Conservation (phyloP, 495 filamentous ascomycete genomes). For the Polyplosphaeria fusca region DNA sequence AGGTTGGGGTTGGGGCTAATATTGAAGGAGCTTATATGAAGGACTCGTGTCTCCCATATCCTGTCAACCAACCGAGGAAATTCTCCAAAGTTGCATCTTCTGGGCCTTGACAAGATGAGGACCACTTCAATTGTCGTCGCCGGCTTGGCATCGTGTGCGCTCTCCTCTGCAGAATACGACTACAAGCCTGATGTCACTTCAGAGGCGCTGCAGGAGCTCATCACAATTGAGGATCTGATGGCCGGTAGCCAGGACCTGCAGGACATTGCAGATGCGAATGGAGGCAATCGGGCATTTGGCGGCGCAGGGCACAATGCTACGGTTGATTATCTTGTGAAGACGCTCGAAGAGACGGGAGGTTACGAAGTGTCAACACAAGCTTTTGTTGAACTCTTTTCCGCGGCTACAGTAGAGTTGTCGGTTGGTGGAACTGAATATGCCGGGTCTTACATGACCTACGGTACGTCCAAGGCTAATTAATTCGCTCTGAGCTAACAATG, state of each 20-base stretch:
- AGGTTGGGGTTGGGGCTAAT: background rate
- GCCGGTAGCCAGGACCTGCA: constrained; percentile 44
- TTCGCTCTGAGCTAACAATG: no score
- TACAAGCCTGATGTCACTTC: constrained; percentile 11
- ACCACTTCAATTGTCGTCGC: constrained; percentile 10
- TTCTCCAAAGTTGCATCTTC: no score
- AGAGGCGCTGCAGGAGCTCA: constrained; percentile 41
- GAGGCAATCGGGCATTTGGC: constrained; percentile 60
- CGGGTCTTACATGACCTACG: constrained; percentile 30
- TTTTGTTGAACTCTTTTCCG: constrained; percentile 48
- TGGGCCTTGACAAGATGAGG: constrained; percentile 14
- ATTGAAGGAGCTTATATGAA: constrained; percentile 6
- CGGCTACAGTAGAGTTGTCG: constrained; percentile 31
- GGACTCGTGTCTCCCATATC: background rate
- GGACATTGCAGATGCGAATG: constrained; percentile 49
- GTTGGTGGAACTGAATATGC: background rate
- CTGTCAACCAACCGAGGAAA: background rate
- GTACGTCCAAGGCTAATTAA: no score
- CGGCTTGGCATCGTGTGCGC: background rate
- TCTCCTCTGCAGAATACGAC: background rate
- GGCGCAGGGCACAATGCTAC: constrained; percentile 61
- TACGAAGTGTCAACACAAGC: constrained; percentile 60
- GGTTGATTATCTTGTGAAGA: constrained; percentile 58
- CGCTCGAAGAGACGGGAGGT: constrained; percentile 51
- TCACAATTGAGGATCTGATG: constrained; percentile 42